Percentiles rank a stretch among this genome's conserved stretches.
Conservation (phyloP, 163 green algal genomes). For the Scenedesmus sp. region DNA sequence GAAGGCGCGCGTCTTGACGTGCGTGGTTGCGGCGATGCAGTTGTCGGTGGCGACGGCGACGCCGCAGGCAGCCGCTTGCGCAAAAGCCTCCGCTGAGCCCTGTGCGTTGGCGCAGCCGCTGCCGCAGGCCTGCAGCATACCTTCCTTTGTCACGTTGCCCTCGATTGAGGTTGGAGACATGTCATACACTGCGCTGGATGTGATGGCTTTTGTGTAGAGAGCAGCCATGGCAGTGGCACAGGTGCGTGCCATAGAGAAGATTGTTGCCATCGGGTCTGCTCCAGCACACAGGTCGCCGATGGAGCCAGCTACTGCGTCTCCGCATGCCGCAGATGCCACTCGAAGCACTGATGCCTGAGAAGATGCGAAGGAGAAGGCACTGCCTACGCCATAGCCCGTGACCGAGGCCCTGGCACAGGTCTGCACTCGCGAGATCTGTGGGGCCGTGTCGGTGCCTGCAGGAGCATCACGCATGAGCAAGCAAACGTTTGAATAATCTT, state of each 20-base stretch:
- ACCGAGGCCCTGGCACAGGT: conserved; percentile 43
- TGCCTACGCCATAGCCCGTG: conserved; percentile 17
- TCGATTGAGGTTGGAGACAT: background rate
- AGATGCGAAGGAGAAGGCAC: conserved; percentile 26
- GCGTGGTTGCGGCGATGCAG: conserved; percentile 36
- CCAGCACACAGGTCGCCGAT: conserved; percentile 47
- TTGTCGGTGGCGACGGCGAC: conserved; percentile 32
- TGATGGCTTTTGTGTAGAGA: conserved; percentile 33
- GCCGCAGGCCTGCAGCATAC: conserved; percentile 39
- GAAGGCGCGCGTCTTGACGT: conserved; percentile 40
- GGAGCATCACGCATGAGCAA: background rate
- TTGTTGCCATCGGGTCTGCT: conserved; percentile 41
- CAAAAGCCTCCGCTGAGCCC: conserved; percentile 49
- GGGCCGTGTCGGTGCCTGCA: conserved; percentile 41
- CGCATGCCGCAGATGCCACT: conserved; percentile 35
- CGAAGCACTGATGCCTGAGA: conserved; percentile 11
- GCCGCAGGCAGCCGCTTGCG: conserved; percentile 50
- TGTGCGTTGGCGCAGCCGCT: conserved; percentile 40
- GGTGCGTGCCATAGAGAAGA: conserved; percentile 21
- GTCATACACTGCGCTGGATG: conserved; percentile 29
- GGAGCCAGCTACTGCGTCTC: conserved; percentile 41
- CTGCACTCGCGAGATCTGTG: conserved; percentile 45
- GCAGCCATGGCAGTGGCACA: conserved; percentile 46
- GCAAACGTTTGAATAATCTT: background rate
- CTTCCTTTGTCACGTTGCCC: background rate